Conservation (phyloP, 345 rosid genomes). For the Hirschfeldia incana region DNA sequence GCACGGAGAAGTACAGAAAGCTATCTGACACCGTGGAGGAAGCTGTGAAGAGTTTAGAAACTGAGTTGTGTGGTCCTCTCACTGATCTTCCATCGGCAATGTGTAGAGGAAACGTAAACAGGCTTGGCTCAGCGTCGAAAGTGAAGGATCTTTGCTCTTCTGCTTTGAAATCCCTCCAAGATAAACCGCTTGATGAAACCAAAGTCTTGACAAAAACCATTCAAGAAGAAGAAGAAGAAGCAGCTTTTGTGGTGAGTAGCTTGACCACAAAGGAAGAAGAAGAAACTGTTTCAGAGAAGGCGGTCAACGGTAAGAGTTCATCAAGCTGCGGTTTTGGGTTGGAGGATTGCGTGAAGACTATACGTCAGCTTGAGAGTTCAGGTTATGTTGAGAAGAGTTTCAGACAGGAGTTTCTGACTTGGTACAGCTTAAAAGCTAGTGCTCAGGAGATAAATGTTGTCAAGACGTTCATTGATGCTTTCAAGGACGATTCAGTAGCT, state of each 20-base stretch:
- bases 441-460: slow-evolving; percentile 63
- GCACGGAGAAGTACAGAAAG: slow-evolving; percentile 47
- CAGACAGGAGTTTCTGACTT: slow-evolving; percentile 81
- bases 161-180: slow-evolving; percentile 42
- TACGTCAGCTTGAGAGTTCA: slow-evolving; percentile 51
- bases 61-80: slow-evolving; percentile 55
- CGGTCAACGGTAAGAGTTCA: neutral
- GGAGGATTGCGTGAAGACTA: neutral
- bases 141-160: slow-evolving; percentile 61
- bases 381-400: slow-evolving; percentile 73
- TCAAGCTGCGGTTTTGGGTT: neutral
- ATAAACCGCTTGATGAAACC: slow-evolving; percentile 43
- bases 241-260: neutral
- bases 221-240: slow-evolving; percentile 7
- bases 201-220: slow-evolving; percentile 39
- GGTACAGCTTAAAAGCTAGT: slow-evolving; percentile 85
- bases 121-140: slow-evolving; percentile 53
- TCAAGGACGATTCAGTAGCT: slow-evolving; percentile 62
- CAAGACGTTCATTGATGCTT: slow-evolving; percentile 61
- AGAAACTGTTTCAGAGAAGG: neutral
- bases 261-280: slow-evolving; percentile 35
- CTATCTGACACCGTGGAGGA: slow-evolving; percentile 46
- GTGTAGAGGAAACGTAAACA: slow-evolving; percentile 58
- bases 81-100: slow-evolving; percentile 46
- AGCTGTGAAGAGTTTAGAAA: slow-evolving; percentile 47